Conservation (phyloP, 345 rosid genomes). For the Salix dunnii region DNA sequence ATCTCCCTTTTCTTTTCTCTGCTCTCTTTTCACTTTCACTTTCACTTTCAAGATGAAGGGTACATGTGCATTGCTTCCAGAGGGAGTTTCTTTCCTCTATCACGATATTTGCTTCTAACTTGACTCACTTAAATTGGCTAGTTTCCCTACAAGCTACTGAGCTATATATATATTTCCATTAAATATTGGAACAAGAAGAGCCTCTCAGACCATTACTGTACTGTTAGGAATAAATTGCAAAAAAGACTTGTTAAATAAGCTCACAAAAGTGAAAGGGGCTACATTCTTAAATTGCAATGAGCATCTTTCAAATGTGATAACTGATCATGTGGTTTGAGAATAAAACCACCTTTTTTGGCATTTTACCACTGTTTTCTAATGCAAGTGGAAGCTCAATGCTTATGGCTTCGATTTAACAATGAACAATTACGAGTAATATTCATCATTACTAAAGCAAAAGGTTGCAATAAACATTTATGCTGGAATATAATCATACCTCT, state of each 20-base stretch:
- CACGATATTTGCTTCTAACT: not conserved
- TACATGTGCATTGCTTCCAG: constrained; percentile 59
- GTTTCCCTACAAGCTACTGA: not conserved
- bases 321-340: constrained; percentile 21
- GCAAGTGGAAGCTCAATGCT: not conserved
- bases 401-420: not conserved
- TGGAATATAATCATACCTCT: constrained; percentile 16
- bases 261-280: not conserved
- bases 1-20: constrained; percentile 12
- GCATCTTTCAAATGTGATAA: not conserved
- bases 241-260: not conserved
- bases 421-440: not conserved
- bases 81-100: constrained; percentile 35
- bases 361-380: not conserved
- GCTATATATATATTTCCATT: no score
- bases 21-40: constrained; percentile 17
- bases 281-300: not conserved
- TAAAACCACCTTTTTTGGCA: constrained; percentile 5
- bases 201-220: not conserved
- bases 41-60: constrained; percentile 27
- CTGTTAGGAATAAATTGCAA: not conserved
- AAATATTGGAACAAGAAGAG: not conserved
- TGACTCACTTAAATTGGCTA: not conserved
- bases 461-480: not conserved
- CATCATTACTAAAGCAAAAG: not conserved